Evolutionary conservation across 2,329 filamentous ascomycete species (phyloP).

Genomic region (Emergomyces pasteurianus): DNA sequence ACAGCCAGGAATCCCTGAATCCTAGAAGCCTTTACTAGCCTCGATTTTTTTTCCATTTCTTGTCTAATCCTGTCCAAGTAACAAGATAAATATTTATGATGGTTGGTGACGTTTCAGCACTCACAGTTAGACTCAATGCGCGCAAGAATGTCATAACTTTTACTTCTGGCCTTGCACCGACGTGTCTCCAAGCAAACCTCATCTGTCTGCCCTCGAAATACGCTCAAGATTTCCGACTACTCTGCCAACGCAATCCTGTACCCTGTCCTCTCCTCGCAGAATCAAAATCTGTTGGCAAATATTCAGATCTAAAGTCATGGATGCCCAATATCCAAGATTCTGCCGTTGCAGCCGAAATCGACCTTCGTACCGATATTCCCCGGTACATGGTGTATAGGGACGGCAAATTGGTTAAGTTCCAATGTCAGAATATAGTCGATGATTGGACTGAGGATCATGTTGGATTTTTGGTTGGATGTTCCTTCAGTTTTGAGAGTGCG

Average conservation of each 20-base stretch:
- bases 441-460: conserved; percentile 49
- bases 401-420: conserved; percentile 29
- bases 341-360: conserved; percentile 33
- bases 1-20: neutral
- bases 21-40: neutral
- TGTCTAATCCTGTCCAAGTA: neutral
- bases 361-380: conserved; percentile 48
- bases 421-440: conserved; percentile 33
- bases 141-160: conserved; percentile 8
- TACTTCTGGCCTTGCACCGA: conserved; percentile 45
- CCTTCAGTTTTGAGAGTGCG: conserved; percentile 51
- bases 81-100: neutral
- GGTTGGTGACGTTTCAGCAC: neutral
- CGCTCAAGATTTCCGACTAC: conserved; percentile 45
- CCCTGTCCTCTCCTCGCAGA: conserved; percentile 50
- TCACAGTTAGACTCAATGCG: neutral
- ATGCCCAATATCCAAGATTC: conserved; percentile 19
- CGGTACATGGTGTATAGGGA: conserved; percentile 48
- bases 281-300: conserved; percentile 35
- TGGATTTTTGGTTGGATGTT: conserved; percentile 53
- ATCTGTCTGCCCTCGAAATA: conserved; percentile 47
- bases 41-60: neutral
- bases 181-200: conserved; percentile 50
- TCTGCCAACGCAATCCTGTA: conserved; percentile 51
- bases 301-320: conserved; percentile 28